Evolutionary conservation across 169 alveolate genomes (phyloP), one percentile per base, ranked within the genome.

Genomic region (Plasmodium gaboni): DNA sequence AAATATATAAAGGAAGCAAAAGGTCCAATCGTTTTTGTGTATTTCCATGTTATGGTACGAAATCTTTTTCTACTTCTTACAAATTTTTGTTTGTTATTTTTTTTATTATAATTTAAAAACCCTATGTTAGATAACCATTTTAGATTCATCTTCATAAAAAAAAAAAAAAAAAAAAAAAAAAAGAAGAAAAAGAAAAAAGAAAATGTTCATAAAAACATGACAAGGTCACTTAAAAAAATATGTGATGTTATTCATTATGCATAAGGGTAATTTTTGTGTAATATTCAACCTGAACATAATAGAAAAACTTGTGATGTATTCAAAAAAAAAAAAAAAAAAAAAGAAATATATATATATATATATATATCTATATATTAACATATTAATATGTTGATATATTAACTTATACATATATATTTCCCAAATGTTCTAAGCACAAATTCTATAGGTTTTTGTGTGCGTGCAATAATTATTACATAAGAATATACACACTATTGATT

Each of bases 21-120:
- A 2, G 96, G 95, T 46, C 95, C 87, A 68, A 94, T 94, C 15
- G 95, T 94, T 76, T 94, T 94, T 74, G 92, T 89, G 73, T 94
- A 94, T 60, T 92, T 91, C 96, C 96, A 94, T 61, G 96, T 94
- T 85, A 92, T 92, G 32, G 94, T 94, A 69, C 93, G 92, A 88
- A 94, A 94, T 64, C 96, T 89, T 76, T 92, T 92, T 24, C 96
- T 74, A 76, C 89, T 76, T 38, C 89, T 76, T 53, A 76, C 89
- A 76, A 76, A 76, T n/a, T 76, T 76, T n/a, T 76, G 65, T 64
- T 76, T 76, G 48, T 55, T 57, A 32, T 76, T 76, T 48, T 46
- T 63, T 64, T 76, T 59, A 46, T 76, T 65, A 57, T 26, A 63
- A 48, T 76, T 76, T 48, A 63, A 38, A 50, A 76, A 68, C 15